Evolutionary conservation across 1,139 yeast species (phyloP), one percentile per base, ranked within the genome.

Genomic region (Nakaseomyces delphensis): DNA sequence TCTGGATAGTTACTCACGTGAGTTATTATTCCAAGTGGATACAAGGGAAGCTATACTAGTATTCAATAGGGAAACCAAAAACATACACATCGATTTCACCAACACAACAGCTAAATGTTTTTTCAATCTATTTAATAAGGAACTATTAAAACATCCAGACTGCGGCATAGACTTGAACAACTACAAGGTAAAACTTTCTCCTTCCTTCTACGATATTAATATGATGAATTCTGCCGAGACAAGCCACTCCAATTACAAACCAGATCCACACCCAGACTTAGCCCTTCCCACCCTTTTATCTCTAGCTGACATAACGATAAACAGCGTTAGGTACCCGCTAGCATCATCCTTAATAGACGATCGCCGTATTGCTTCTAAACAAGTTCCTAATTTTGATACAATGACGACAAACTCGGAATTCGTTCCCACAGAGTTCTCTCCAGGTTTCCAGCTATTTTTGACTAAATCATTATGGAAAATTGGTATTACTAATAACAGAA

Each of bases 11-110:
- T 67, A 66, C 40, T 66, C 69, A 0, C 61, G 89, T 38, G 71
- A 67, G 19, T 62, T 84, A 43, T 62, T 79, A 1, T 58, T 83
- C 35, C 87, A 84, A 56, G 60, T 81, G 11, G 70, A 71, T 43
- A 56, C 53, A 32, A 57, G 45, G 11, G 58, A 54, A 11, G 49
- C 55, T 39, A 45, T 49, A 3, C 32, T 60, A 25, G 38, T 51
- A 4, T 49, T 59, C 20, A 63, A 65, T 45, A 53, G 56, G 19
- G 48, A 52, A 25, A 45, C 52, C 8, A 51, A 56, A 33, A 55
- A 56, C 16, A 46, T 57, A 3, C 64, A 62, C 44, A 50, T 67
- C 10, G 44, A 56, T 10, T 43, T 64, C 20, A 35, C 47, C 3
- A 65, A 64, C 4, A 45, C 53, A 14, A 53, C 63, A 1, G 67